Conservation (phyloP, 208 protist species). For the Trypanosoma scelopori region DNA sequence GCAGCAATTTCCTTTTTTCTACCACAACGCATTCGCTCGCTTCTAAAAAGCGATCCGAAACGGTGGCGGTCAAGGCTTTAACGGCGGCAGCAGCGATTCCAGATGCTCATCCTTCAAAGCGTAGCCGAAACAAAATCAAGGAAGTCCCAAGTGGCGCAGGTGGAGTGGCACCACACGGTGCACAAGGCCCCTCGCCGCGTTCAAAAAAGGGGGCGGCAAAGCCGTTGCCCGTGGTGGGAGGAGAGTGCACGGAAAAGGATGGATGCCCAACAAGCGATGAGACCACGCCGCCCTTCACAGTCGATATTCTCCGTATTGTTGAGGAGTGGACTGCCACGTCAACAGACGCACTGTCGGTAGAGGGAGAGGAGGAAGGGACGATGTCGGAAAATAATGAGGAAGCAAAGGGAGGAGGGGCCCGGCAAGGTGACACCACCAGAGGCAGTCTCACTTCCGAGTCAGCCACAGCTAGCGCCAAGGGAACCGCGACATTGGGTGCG, state of each 20-base stretch:
- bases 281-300: neutral
- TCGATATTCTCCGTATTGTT: conserved; percentile 20
- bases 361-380: neutral
- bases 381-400: conserved; percentile 2
- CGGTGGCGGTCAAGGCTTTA: neutral
- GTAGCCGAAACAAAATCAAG: neutral
- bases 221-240: neutral
- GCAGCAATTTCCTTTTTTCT: neutral
- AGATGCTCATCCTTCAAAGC: neutral
- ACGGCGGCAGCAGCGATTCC: neutral
- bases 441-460: neutral
- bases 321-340: conserved; percentile 23
- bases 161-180: neutral
- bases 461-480: neutral
- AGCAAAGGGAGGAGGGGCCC: neutral
- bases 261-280: neutral
- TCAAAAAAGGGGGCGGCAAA: neutral
- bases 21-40: neutral
- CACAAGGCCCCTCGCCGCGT: neutral
- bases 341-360: neutral
- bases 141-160: neutral
- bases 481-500: neutral
- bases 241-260: neutral
- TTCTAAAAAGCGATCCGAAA: neutral
- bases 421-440: neutral